These are phyloP conservation scores for Selaginella tamariscina DNA, from an alignment of 75 land plant species.

Conservation along the genomic window DNA sequence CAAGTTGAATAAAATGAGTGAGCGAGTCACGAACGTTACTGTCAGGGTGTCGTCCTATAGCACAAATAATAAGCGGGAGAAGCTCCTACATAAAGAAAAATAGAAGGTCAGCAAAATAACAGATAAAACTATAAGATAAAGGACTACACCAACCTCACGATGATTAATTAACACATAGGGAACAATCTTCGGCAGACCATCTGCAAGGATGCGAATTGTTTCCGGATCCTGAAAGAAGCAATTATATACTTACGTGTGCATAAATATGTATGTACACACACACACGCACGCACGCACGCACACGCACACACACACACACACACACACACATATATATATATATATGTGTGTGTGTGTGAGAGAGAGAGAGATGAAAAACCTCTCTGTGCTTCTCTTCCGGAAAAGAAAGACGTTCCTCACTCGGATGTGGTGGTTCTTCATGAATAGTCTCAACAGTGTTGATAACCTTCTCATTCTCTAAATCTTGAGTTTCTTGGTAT, in stretches of 20 bases:
- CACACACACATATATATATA: too few species aligned
- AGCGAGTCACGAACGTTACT: slow-evolving; percentile 71
- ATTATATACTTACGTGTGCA: too few species aligned
- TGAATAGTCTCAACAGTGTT: background rate
- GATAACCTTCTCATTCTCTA: background rate
- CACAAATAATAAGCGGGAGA: slow-evolving; percentile 94
- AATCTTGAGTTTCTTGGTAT: background rate
- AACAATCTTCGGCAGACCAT: slow-evolving; percentile 93
- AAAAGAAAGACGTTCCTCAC: too few species aligned
- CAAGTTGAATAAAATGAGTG: slow-evolving; percentile 84
- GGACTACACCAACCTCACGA: slow-evolving; percentile 52
- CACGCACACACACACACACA: too few species aligned
- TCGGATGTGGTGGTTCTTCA: background rate
- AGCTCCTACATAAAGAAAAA: slow-evolving; percentile 54
- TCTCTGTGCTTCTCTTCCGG: background rate
- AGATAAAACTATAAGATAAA: background rate
- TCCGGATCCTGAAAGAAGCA: slow-evolving; percentile 55
- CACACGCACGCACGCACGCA: too few species aligned
- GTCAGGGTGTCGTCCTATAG: slow-evolving; percentile 91
- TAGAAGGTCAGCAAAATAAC: background rate
- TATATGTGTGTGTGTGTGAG: too few species aligned
- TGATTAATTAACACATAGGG: slow-evolving; percentile 98
- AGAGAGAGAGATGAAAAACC: background rate
- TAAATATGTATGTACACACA: too few species aligned
- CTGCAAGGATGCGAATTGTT: slow-evolving; percentile 80